These are phyloP conservation scores for Lunularia cruciata DNA, from an alignment of 225 moss, liverwort and hornwort genomes.

Conservation along the genomic window DNA sequence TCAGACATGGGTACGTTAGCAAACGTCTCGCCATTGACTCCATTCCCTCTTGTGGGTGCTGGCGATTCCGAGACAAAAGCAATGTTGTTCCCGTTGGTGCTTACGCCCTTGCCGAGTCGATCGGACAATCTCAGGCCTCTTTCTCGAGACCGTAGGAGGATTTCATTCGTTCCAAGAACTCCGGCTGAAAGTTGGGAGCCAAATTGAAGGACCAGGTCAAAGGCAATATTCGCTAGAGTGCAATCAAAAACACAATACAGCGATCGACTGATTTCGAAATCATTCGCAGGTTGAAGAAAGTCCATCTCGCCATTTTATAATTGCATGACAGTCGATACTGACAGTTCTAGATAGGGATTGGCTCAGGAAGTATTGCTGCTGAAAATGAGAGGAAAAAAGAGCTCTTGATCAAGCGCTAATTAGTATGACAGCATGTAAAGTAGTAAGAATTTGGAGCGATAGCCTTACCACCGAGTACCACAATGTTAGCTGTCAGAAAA, in stretches of 20 bases:
- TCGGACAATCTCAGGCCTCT: slow-evolving; percentile 19
- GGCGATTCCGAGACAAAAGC: slow-evolving; percentile 9
- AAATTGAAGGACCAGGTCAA: too few relatives aligned
- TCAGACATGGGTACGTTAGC: slow-evolving; percentile 10
- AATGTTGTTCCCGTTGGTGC: slow-evolving; percentile 30
- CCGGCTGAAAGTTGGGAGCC: slow-evolving; percentile 1
- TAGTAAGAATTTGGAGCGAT: too few relatives aligned
- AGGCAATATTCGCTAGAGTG: too few relatives aligned
- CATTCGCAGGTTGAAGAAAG: neutral
- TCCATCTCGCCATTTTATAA: neutral
- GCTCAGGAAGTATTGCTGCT: too few relatives aligned
- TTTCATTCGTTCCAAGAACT: slow-evolving; percentile 16
- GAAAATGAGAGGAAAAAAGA: too few relatives aligned
- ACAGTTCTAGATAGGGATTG: too few relatives aligned
- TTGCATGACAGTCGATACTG: too few relatives aligned
- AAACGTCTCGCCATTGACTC: neutral
- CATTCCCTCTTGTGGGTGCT: slow-evolving; percentile 3
- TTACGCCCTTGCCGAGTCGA: slow-evolving; percentile 25
- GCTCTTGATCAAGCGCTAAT: too few relatives aligned
- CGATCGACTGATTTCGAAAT: too few relatives aligned
- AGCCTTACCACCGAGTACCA: slow-evolving; percentile 10
- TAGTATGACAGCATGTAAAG: too few relatives aligned
- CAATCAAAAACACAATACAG: too few relatives aligned
- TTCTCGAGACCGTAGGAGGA: slow-evolving; percentile 24
- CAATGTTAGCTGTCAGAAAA: slow-evolving; percentile 4